Base-by-base conservation (phyloP, 2,329 filamentous ascomycete genomes). In the Verticillium nubilum region DNA sequence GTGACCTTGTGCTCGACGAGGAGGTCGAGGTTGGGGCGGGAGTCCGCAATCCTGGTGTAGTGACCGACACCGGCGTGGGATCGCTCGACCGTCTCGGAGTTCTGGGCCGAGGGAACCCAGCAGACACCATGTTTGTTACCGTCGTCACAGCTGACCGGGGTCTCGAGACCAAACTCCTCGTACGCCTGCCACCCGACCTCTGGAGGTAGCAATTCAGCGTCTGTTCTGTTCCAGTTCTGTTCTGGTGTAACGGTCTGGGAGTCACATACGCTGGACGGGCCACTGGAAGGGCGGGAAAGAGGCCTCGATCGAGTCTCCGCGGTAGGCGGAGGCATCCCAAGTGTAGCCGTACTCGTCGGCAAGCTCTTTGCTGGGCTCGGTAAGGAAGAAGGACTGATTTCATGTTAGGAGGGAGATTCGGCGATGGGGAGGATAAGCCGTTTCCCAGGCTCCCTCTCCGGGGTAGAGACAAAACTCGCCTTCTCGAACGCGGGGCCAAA, bases 401-500 rank as follows among this genome's bases (percentile, higher is more conserved):
- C 23, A 26, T 59, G 57, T 59, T 56, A 59, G 55, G 27, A 60
- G 47, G 19, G 27, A 57, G 31, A n/a, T 23, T 35, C 12, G 26
- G 31, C 12, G 7, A 27, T 58, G 15, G 58, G 33, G n/a, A 47
- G 27, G 6, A 47, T n/a, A n/a, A n/a, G n/a, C n/a, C n/a, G n/a
- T n/a, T n/a, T n/a, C n/a, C n/a, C n/a, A n/a, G n/a, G n/a, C n/a
- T n/a, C n/a, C n/a, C n/a, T n/a, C n/a, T n/a, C n/a, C n/a, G n/a
- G n/a, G n/a, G n/a, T 4, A n/a, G 25, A 27, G 47, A 12, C 1
- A 37, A 17, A 19, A 42, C 61, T 62, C 28, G 67, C 71, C 67
- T 76, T 76, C 56, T 69, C 68, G 59, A 74, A 75, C 58, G 68
- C 72, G 5, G 73, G 72, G 4, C 72, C 63, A 33, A 76, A 66